These are phyloP conservation scores for Strobilomyces confusus DNA, from an alignment of 768 basidiomycete species.

Conservation along the genomic window DNA sequence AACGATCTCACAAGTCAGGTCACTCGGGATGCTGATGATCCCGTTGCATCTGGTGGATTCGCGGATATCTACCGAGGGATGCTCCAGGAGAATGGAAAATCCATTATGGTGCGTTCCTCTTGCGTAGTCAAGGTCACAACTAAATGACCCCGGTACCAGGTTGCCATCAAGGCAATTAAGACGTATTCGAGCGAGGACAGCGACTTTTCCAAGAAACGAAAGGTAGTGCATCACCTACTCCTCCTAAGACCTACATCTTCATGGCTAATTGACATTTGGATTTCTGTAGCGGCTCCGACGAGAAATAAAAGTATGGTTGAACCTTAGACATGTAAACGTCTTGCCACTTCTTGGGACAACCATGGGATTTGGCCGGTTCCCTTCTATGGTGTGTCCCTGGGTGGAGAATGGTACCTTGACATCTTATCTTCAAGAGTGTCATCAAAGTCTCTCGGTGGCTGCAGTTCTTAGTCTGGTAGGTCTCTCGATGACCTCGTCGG, in stretches of 20 bases:
- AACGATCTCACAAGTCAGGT: not conserved
- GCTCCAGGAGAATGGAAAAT: not conserved
- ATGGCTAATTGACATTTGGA: not conserved
- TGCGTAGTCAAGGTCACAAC: not conserved
- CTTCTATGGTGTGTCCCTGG: not conserved
- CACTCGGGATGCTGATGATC: not conserved
- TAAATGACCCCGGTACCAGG: not conserved
- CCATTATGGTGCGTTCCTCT: not conserved
- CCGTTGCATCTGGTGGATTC: constrained; percentile 4
- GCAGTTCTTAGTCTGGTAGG: not conserved
- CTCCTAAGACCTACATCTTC: not conserved
- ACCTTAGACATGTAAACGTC: constrained; percentile 3
- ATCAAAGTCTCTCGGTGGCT: no score
- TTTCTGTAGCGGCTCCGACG: constrained; percentile 1
- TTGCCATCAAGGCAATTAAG: not conserved
- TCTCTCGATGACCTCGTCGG: not conserved
- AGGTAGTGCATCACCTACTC: not conserved
- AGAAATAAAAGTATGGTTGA: constrained; percentile 18
- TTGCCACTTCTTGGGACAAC: not conserved
- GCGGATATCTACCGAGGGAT: constrained; percentile 5
- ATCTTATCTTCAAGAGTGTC: not conserved
- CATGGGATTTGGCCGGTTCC: not conserved
- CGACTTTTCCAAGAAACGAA: not conserved
- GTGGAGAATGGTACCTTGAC: not conserved
- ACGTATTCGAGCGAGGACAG: not conserved